Evolutionary conservation across 345 rosid species (phyloP).

Genomic region (Physaria fendleri): DNA sequence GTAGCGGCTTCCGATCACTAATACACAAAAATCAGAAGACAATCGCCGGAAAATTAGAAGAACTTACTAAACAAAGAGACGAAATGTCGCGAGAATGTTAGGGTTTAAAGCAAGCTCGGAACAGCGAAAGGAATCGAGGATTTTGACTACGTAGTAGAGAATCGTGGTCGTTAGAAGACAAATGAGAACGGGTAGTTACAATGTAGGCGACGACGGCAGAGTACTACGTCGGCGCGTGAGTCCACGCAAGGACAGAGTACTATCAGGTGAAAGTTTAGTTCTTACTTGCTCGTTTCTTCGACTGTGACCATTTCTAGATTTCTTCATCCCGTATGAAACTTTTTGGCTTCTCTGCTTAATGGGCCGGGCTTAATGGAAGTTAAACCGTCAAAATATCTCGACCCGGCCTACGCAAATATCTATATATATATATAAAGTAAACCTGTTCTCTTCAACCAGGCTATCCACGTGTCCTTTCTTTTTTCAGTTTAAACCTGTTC

Average conservation of each 20-base stretch:
- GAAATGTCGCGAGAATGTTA: background rate
- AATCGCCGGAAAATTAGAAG: background rate
- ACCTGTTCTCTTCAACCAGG: no score
- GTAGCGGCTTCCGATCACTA: background rate
- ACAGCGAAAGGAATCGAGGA: background rate
- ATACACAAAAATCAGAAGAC: background rate
- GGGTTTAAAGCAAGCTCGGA: constrained; percentile 6
- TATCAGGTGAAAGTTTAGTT: background rate
- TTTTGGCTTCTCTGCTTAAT: background rate
- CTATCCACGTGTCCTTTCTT: no score
- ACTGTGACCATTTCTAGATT: background rate
- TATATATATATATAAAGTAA: no score
- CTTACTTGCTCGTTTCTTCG: background rate
- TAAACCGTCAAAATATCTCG: no score
- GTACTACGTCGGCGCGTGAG: constrained; percentile 19
- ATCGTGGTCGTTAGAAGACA: background rate
- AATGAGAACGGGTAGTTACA: background rate
- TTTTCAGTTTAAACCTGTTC: no score
- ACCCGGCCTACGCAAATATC: no score
- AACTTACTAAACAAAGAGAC: constrained; percentile 1
- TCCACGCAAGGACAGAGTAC: constrained; percentile 14
- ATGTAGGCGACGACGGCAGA: constrained; percentile 8
- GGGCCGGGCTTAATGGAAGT: constrained; percentile 4
- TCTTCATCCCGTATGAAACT: background rate
- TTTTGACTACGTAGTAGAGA: background rate